phyloP scores from a whole-genome alignment of 1,139 yeast genomes.

The Zygoascus hellenicus region DNA sequence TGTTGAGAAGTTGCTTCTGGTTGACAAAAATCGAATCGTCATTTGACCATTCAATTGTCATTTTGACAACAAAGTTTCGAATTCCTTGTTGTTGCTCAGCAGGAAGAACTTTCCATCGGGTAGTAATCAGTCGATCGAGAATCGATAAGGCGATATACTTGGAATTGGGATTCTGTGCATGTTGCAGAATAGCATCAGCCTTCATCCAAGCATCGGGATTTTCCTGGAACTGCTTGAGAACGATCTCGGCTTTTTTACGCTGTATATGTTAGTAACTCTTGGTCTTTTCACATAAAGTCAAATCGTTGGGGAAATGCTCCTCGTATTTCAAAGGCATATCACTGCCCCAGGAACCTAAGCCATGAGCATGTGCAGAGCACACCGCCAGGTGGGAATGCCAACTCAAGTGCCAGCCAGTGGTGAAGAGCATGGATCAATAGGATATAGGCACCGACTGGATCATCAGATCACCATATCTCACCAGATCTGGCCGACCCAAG shows the following conservation, averaged over 20 bases:
- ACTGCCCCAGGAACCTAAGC: no score
- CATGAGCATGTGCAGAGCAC: no score
- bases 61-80: slow-evolving; percentile 84
- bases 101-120: slow-evolving; percentile 91
- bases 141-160: slow-evolving; percentile 87
- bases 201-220: slow-evolving; percentile 95
- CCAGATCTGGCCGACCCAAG: no score
- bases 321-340: no score
- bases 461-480: no score
- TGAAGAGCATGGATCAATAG: no score
- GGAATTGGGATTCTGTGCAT: slow-evolving; percentile 73
- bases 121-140: slow-evolving; percentile 80
- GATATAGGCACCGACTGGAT: no score
- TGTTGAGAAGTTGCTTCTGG: slow-evolving; percentile 81
- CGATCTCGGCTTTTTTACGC: slow-evolving; percentile 76
- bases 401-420: no score
- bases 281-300: no score
- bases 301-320: no score
- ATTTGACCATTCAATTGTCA: slow-evolving; percentile 89
- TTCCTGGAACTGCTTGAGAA: slow-evolving; percentile 85
- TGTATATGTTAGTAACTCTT: slow-evolving; percentile 13
- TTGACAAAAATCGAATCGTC: slow-evolving; percentile 68
- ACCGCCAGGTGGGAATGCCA: no score
- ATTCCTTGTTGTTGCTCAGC: slow-evolving; percentile 76
- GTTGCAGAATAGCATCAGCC: slow-evolving; percentile 83